Percentiles rank a stretch among this genome's conserved stretches.
phyloP scores from a whole-genome alignment of 1,284 basidiomycete genomes.

The Trichosporon sp. region DNA sequence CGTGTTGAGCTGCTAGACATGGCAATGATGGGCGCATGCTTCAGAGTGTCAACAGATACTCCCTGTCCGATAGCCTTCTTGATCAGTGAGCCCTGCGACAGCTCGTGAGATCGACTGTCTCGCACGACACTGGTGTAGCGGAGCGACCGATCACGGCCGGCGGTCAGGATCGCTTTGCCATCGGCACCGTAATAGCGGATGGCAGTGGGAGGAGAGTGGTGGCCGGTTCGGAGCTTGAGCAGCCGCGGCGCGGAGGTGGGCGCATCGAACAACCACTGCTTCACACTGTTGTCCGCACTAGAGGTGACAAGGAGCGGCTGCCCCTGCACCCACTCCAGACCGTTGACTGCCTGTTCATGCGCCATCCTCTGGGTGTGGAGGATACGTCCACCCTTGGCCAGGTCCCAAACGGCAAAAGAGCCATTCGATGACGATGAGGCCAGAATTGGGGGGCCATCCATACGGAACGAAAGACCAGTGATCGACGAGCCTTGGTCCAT shows the following conservation, averaged over 20 bases:
- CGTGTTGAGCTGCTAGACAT: slow-evolving; percentile 74
- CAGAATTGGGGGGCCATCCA: slow-evolving; percentile 77
- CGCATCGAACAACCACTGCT: slow-evolving; percentile 99
- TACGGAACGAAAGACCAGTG: slow-evolving; percentile 74
- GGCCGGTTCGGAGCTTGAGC: slow-evolving; percentile 86
- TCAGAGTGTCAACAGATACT: slow-evolving; percentile 70
- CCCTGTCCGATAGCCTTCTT: slow-evolving; percentile 79
- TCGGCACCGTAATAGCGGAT: slow-evolving; percentile 95
- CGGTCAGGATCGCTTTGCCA: slow-evolving; percentile 87
- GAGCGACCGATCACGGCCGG: slow-evolving; percentile 73
- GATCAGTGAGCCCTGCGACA: slow-evolving; percentile 86
- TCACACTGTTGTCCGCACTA: slow-evolving; percentile 87
- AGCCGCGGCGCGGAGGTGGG: slow-evolving; percentile 77
- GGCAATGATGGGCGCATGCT: slow-evolving; percentile 69
- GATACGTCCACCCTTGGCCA: slow-evolving; percentile 71
- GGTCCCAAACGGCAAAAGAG: slow-evolving; percentile 83
- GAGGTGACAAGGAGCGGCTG: slow-evolving; percentile 83
- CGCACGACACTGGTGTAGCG: slow-evolving; percentile 87
- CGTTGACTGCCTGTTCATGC: slow-evolving; percentile 73
- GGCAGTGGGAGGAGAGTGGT: slow-evolving; percentile 82
- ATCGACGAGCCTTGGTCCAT: slow-evolving; percentile 68
- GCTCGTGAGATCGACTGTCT: slow-evolving; percentile 85
- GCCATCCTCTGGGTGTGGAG: slow-evolving; percentile 78
- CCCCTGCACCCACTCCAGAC: slow-evolving; percentile 81
- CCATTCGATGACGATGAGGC: slow-evolving; percentile 81